These are phyloP conservation scores for Coemansia sp. DNA, from an alignment of 192 early-diverging fungal genomes.

Conservation along the genomic window DNA sequence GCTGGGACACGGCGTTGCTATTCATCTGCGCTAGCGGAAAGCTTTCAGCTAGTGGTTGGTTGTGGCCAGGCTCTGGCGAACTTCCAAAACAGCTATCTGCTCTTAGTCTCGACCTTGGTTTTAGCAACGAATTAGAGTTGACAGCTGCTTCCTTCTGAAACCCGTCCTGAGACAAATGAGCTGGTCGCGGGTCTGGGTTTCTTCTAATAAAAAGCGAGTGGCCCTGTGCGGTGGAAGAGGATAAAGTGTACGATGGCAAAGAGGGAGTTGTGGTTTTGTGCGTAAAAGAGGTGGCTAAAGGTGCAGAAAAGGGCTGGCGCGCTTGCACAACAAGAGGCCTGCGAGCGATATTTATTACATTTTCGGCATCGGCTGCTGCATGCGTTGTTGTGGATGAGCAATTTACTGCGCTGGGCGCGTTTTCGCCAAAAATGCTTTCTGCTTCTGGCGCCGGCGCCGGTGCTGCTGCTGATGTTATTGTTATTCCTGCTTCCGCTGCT, in stretches of 20 bases:
- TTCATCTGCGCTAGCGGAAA: neutral
- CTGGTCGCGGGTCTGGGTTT: neutral
- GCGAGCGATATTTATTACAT: neutral
- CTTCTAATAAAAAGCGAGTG: neutral
- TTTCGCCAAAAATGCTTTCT: neutral
- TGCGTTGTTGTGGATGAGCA: neutral
- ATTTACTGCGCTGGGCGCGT: neutral
- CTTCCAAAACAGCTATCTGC: neutral
- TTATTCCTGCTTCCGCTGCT: neutral
- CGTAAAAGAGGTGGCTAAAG: neutral
- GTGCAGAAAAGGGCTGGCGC: neutral
- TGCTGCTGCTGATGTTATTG: neutral
- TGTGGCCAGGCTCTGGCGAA: neutral
- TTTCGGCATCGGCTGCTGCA: neutral
- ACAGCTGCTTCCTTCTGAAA: neutral
- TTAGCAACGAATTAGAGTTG: neutral
- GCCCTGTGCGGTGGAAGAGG: neutral
- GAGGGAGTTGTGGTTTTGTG: neutral
- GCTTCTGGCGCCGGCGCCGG: neutral
- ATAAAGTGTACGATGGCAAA: neutral
- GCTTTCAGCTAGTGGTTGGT: neutral
- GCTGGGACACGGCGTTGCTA: neutral
- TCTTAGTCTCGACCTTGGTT: neutral
- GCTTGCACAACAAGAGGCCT: conserved; percentile 1
- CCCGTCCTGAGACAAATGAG: neutral